Percentiles rank a stretch among this genome's conserved stretches.
These are phyloP conservation scores for Nothopassalora personata DNA, from an alignment of 2,329 filamentous ascomycete genomes.

Conservation along the genomic window DNA sequence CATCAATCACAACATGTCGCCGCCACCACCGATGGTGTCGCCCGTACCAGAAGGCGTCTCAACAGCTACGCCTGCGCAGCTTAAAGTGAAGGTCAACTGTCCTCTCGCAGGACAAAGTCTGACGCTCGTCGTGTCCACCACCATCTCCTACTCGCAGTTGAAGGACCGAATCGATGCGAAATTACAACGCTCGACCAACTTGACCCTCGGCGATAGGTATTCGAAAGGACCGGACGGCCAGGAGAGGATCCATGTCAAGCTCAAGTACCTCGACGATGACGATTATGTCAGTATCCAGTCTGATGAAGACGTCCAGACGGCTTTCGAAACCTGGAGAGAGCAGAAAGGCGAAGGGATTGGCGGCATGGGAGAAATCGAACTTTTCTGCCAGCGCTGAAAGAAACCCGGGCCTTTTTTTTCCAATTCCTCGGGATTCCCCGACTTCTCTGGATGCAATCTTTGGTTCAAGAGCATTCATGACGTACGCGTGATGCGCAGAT, in stretches of 20 bases:
- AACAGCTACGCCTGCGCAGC: slow-evolving; percentile 49
- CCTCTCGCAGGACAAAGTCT: slow-evolving; percentile 74
- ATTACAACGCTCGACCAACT: slow-evolving; percentile 76
- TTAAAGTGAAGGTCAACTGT: slow-evolving; percentile 94
- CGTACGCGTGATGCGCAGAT: neutral
- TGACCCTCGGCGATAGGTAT: slow-evolving; percentile 69
- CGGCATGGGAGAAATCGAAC: slow-evolving; percentile 81
- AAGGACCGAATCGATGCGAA: slow-evolving; percentile 96
- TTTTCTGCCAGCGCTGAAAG: slow-evolving; percentile 61
- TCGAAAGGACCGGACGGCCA: slow-evolving; percentile 15
- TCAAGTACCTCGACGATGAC: slow-evolving; percentile 88
- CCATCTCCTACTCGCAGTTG: slow-evolving; percentile 88
- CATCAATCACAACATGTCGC: slow-evolving; percentile 17
- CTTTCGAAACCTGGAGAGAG: slow-evolving; percentile 91
- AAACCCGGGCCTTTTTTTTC: neutral
- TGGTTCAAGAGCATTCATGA: neutral
- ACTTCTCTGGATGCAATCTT: neutral
- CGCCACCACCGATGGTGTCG: slow-evolving; percentile 12
- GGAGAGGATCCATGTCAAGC: slow-evolving; percentile 57
- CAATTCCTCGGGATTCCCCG: neutral
- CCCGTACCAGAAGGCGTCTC: slow-evolving; percentile 42
- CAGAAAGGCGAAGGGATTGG: slow-evolving; percentile 57
- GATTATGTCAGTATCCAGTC: slow-evolving; percentile 91
- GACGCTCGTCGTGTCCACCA: slow-evolving; percentile 91
- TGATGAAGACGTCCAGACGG: slow-evolving; percentile 93